These are phyloP conservation scores for Myxozyma nipponensis DNA, from an alignment of 805 yeast genomes.

Conservation along the genomic window DNA sequence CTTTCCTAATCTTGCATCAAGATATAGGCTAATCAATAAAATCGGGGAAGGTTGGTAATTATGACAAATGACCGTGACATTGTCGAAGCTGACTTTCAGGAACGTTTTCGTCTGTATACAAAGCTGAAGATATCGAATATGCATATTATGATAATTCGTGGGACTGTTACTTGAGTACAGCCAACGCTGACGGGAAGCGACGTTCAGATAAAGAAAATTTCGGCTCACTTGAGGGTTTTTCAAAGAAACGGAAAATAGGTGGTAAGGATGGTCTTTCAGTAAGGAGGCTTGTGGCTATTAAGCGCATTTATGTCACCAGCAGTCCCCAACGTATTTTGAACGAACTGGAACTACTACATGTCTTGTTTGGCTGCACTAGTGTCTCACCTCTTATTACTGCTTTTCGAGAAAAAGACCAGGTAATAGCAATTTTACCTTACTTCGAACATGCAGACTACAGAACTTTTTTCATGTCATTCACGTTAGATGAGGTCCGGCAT, in stretches of 20 bases:
- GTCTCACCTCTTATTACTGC: slow-evolving; percentile 92
- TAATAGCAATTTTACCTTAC: slow-evolving; percentile 86
- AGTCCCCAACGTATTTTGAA: slow-evolving; percentile 88
- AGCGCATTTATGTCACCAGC: slow-evolving; percentile 90
- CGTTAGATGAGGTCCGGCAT: slow-evolving; percentile 70
- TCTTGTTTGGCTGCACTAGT: slow-evolving; percentile 53
- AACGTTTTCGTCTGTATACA: slow-evolving; percentile 59
- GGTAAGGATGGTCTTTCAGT: slow-evolving; percentile 30
- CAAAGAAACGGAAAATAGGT: background rate
- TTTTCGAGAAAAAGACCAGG: slow-evolving; percentile 82
- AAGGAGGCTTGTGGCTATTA: slow-evolving; percentile 66
- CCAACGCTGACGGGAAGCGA: slow-evolving; percentile 37
- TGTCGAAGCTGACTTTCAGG: slow-evolving; percentile 37
- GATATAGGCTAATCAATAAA: slow-evolving; percentile 52
- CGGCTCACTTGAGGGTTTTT: background rate
- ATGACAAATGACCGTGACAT: background rate
- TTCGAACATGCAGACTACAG: slow-evolving; percentile 89
- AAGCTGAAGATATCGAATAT: slow-evolving; percentile 50
- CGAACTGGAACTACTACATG: slow-evolving; percentile 74
- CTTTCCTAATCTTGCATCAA: slow-evolving; percentile 50
- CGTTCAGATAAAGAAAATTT: slow-evolving; percentile 5
- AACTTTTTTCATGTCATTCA: slow-evolving; percentile 71
- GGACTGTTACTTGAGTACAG: slow-evolving; percentile 26
- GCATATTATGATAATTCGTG: slow-evolving; percentile 37
- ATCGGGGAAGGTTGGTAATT: slow-evolving; percentile 47